These are phyloP conservation scores for Clitopilus hobsonii DNA, from an alignment of 768 basidiomycete genomes.

Conservation along the genomic window DNA sequence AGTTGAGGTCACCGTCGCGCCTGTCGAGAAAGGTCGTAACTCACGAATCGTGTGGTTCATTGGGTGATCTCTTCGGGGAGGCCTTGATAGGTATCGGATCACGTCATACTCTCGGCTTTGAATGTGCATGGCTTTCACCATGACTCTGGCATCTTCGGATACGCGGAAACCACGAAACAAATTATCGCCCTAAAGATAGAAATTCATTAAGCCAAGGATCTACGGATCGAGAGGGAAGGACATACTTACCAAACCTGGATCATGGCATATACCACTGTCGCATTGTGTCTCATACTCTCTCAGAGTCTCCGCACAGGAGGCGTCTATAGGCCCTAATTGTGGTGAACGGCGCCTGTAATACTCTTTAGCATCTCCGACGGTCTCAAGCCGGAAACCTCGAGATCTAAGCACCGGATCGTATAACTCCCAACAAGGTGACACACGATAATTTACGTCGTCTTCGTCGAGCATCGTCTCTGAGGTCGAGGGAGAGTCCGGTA, in stretches of 20 bases:
- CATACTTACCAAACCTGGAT: conserved; percentile 61
- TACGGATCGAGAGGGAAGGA: neutral
- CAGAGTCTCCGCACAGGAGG: neutral
- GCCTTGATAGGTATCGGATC: conserved; percentile 50
- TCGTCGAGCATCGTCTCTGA: conserved; percentile 51
- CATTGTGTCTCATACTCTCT: conserved; percentile 15
- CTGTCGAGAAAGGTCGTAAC: conserved; percentile 19
- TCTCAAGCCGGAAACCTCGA: conserved; percentile 63
- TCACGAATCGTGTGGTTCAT: conserved; percentile 77
- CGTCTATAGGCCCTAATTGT: conserved; percentile 3
- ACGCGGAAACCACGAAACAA: conserved; percentile 63
- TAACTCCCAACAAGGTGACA: conserved; percentile 57
- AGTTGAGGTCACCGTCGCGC: conserved; percentile 1
- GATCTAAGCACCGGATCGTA: conserved; percentile 43
- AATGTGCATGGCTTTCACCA: conserved; percentile 67
- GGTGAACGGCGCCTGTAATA: conserved; percentile 36
- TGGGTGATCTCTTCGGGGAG: conserved; percentile 48
- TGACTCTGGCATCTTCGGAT: conserved; percentile 45
- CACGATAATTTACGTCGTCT: conserved; percentile 56
- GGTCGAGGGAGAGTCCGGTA: conserved; percentile 36
- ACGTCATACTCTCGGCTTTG: conserved; percentile 60
- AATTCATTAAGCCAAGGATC: conserved; percentile 6
- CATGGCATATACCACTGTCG: conserved; percentile 63
- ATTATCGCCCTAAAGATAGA: conserved; percentile 54
- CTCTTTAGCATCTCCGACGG: conserved; percentile 59